A percentile compares a stretch with the other conserved stretches of the same genome.
Conservation (phyloP, 345 rosid species). For the Mallotus nudiflorus region DNA sequence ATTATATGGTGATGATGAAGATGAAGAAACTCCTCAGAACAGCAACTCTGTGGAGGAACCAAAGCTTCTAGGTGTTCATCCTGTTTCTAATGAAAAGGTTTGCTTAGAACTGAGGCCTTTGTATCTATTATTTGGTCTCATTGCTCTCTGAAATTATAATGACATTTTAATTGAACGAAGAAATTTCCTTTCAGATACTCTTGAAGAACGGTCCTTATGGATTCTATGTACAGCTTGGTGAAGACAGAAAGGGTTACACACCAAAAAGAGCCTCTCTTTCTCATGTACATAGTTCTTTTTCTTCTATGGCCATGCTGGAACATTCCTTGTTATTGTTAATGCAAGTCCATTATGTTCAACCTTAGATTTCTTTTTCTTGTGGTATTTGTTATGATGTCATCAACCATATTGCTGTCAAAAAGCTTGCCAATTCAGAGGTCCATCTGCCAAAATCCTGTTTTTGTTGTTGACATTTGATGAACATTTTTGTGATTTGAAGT, state of each 20-base stretch:
- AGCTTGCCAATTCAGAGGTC: neutral
- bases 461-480: neutral
- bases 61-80: constrained; percentile 77
- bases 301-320: neutral
- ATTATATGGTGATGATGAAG: constrained; percentile 75
- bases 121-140: neutral
- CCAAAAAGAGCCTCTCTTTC: constrained; percentile 79
- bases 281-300: constrained; percentile 49
- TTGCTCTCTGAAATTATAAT: neutral
- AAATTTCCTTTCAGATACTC: constrained; percentile 49
- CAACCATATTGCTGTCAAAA: neutral
- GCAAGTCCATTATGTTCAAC: neutral
- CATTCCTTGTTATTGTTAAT: neutral
- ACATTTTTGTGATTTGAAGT: neutral
- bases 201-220: constrained; percentile 96
- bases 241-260: constrained; percentile 64
- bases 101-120: constrained; percentile 2
- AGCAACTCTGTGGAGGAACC: constrained; percentile 67
- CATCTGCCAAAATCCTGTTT: neutral
- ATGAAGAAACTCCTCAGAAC: constrained; percentile 50
- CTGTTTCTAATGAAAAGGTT: constrained; percentile 86
- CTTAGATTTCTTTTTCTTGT: neutral
- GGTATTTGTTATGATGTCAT: neutral
- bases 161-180: constrained; percentile 6
- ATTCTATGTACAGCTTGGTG: constrained; percentile 88